These are phyloP conservation scores for Thalassiosira pacifica DNA, from an alignment of 352 stramenopile genomes.

Conservation along the genomic window DNA sequence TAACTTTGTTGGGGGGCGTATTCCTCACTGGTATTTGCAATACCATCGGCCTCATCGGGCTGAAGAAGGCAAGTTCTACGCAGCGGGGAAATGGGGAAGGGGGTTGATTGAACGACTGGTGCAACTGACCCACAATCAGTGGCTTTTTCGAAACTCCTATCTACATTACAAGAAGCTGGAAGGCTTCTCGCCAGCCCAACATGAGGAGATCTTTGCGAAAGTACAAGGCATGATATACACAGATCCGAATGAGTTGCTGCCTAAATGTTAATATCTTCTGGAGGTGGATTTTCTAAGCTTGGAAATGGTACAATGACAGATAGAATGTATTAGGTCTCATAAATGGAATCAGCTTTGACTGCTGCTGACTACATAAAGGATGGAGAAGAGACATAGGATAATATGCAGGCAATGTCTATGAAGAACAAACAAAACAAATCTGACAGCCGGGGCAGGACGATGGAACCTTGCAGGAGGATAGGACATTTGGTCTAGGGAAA, in stretches of 20 bases:
- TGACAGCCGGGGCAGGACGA: neutral
- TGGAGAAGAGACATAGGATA: neutral
- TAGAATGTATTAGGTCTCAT: neutral
- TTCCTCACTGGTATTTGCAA: neutral
- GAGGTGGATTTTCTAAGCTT: neutral
- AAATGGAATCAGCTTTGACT: neutral
- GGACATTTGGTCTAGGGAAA: neutral
- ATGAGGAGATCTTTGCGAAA: conserved; percentile 18
- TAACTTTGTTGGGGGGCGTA: conserved; percentile 16
- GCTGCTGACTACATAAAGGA: neutral
- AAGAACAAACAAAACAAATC: neutral
- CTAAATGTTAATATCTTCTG: neutral
- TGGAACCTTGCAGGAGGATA: neutral
- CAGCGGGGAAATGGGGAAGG: neutral
- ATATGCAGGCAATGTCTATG: neutral
- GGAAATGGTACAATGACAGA: neutral
- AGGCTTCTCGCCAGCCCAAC: neutral
- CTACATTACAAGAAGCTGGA: conserved; percentile 15
- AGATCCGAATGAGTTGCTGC: conserved; percentile 11
- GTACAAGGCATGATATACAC: conserved; percentile 1
- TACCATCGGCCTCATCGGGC: neutral
- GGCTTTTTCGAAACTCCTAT: conserved; percentile 25
- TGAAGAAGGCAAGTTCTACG: neutral
- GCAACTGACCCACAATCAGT: conserved; percentile 23
- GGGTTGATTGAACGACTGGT: neutral